Percentiles rank a stretch among this genome's conserved stretches.
Conservation (phyloP, 371 early-diverging fungal genomes). For the Zopfochytrium polystomum region DNA sequence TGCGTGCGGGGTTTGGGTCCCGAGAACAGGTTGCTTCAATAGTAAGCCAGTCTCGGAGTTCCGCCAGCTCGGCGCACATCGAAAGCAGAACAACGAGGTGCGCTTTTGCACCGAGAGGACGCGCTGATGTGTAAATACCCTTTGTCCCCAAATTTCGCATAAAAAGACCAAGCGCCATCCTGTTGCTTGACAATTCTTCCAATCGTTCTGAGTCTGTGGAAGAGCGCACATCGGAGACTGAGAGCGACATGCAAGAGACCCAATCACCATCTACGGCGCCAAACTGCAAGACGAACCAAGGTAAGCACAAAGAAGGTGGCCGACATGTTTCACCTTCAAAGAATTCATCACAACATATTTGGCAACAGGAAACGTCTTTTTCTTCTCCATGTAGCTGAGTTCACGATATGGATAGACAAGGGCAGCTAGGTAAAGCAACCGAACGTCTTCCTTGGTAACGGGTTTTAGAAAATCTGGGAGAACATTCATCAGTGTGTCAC, state of each 20-base stretch:
- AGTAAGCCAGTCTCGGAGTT: neutral
- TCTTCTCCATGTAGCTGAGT: conserved; percentile 21
- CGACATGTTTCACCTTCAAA: conserved; percentile 20
- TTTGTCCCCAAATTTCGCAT: conserved; percentile 41
- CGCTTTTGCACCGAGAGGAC: conserved; percentile 57
- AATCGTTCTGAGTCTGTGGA: neutral
- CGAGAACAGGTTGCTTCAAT: neutral
- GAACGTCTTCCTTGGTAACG: conserved; percentile 15
- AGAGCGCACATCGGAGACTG: conserved; percentile 12
- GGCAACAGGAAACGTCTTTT: conserved; percentile 17
- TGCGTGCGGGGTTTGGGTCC: neutral
- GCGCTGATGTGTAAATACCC: conserved; percentile 7
- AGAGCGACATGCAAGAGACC: conserved; percentile 3
- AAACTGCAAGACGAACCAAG: conserved; percentile 11
- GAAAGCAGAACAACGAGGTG: conserved; percentile 58
- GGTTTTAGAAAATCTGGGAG: neutral
- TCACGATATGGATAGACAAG: conserved; percentile 14
- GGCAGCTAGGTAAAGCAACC: conserved; percentile 16
- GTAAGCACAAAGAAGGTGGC: neutral
- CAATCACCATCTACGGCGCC: conserved; percentile 27
- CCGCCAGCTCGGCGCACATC: conserved; percentile 49
- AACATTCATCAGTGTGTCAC: neutral
- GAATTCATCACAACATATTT: conserved; percentile 26
- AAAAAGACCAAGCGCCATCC: conserved; percentile 31
- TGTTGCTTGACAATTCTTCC: neutral